Conservation (phyloP, 2,329 filamentous ascomycete species). For the Harringtonia aguacate region DNA sequence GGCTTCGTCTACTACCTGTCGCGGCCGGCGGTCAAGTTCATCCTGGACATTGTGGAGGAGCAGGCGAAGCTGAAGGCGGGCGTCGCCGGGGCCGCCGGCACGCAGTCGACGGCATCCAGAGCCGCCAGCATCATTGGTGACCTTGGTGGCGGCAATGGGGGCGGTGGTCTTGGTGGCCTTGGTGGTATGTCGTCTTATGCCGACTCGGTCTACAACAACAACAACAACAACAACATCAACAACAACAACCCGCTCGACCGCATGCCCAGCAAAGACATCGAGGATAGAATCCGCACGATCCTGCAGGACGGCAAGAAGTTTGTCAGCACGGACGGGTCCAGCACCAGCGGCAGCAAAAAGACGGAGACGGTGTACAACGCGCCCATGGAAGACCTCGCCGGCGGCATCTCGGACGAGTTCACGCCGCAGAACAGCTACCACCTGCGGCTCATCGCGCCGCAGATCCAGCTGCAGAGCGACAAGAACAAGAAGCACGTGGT, state of each 20-base stretch:
- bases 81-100: constrained; percentile 15
- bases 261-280: constrained; percentile 52
- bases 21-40: constrained; percentile 90
- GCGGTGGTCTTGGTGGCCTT: too few relatives aligned
- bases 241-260: neutral
- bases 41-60: constrained; percentile 93
- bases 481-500: constrained; percentile 97
- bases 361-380: constrained; percentile 20
- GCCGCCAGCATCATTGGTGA: too few relatives aligned
- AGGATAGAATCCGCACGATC: constrained; percentile 78
- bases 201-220: constrained; percentile 7
- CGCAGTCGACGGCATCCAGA: too few relatives aligned
- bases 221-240: constrained; percentile 8
- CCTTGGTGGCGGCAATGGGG: too few relatives aligned
- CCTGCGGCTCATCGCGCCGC: constrained; percentile 86
- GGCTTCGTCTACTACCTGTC: constrained; percentile 98
- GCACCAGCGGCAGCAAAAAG: neutral
- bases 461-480: constrained; percentile 96
- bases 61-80: constrained; percentile 61
- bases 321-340: constrained; percentile 53
- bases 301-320: constrained; percentile 76
- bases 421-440: constrained; percentile 89
- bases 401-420: constrained; percentile 79
- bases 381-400: constrained; percentile 51
- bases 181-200: too few relatives aligned